Evolutionary conservation across 1,139 yeast species (phyloP).

Genomic region (Groenewaldozyma sp.): DNA sequence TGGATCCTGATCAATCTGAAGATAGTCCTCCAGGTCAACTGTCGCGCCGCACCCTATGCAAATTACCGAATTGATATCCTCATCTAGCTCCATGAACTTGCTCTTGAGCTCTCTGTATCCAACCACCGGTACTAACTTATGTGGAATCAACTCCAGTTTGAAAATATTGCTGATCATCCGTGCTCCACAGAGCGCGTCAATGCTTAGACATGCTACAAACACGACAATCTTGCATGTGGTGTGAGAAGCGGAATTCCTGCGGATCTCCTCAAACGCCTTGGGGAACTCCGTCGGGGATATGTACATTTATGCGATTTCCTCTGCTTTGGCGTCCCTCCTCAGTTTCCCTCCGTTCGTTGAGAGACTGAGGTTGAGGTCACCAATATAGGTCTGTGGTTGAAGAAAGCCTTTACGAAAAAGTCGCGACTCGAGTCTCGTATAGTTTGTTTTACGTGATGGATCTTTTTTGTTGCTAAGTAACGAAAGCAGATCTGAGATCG

Average conservation of each 20-base stretch:
- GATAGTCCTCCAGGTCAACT: constrained; percentile 72
- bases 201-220: constrained; percentile 82
- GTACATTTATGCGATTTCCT: constrained; percentile 26
- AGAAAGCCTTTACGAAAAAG: no score
- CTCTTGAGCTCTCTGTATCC: constrained; percentile 73
- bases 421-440: no score
- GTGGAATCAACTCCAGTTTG: constrained; percentile 75
- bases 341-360: no score
- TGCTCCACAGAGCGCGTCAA: constrained; percentile 88
- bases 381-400: no score
- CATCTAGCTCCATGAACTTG: constrained; percentile 58
- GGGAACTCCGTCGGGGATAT: constrained; percentile 25
- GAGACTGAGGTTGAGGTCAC: no score
- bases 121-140: constrained; percentile 86
- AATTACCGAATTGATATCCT: constrained; percentile 67
- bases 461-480: no score
- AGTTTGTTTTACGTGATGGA: no score
- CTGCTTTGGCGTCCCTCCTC: no score
- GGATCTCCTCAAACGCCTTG: constrained; percentile 23
- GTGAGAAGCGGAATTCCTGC: constrained; percentile 47
- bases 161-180: constrained; percentile 62
- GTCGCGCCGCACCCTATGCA: constrained; percentile 94
- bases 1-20: constrained; percentile 63
- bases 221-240: constrained; percentile 83
- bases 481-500: no score